These are phyloP conservation scores for Sarcomyxa edulis DNA, from an alignment of 768 basidiomycete species.

Conservation along the genomic window DNA sequence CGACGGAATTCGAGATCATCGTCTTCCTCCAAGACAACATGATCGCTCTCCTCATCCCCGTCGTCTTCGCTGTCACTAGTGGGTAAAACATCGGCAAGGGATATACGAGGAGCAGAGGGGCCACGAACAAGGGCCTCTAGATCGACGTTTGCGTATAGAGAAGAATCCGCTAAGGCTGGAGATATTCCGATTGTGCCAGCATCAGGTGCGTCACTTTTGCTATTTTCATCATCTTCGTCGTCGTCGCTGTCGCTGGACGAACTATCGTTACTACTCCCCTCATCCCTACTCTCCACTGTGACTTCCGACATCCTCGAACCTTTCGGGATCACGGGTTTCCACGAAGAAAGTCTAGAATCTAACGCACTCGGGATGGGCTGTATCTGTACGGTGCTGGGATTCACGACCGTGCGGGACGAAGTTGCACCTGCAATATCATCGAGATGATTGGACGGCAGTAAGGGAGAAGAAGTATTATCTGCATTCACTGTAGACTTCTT, in stretches of 20 bases:
- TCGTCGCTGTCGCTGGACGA: not conserved
- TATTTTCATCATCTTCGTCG: slow-evolving; percentile 4
- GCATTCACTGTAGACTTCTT: slow-evolving; percentile 12
- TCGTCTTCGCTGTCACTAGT: slow-evolving; percentile 38
- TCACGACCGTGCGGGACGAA: too few relatives aligned
- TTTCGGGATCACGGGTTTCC: not conserved
- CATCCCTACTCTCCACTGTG: not conserved
- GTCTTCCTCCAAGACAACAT: slow-evolving; percentile 29
- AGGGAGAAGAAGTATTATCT: slow-evolving; percentile 6
- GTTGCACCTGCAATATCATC: slow-evolving; percentile 1
- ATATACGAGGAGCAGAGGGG: slow-evolving; percentile 22
- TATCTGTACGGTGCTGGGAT: too few relatives aligned
- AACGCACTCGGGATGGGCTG: too few relatives aligned
- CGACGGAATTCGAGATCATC: slow-evolving; percentile 19
- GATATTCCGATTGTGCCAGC: slow-evolving; percentile 3
- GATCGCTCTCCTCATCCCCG: slow-evolving; percentile 28
- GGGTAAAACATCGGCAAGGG: slow-evolving; percentile 30
- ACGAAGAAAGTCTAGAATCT: not conserved
- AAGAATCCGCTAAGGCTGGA: not conserved
- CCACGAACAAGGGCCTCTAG: slow-evolving; percentile 39
- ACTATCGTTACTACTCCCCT: not conserved
- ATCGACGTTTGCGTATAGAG: slow-evolving; percentile 9
- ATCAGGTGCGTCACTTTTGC: slow-evolving; percentile 7
- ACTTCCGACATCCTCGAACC: not conserved
- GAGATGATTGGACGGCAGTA: slow-evolving; percentile 4